Evolutionary conservation across 306 rosid genomes (phyloP).

Genomic region (Prunus kanzakura): DNA sequence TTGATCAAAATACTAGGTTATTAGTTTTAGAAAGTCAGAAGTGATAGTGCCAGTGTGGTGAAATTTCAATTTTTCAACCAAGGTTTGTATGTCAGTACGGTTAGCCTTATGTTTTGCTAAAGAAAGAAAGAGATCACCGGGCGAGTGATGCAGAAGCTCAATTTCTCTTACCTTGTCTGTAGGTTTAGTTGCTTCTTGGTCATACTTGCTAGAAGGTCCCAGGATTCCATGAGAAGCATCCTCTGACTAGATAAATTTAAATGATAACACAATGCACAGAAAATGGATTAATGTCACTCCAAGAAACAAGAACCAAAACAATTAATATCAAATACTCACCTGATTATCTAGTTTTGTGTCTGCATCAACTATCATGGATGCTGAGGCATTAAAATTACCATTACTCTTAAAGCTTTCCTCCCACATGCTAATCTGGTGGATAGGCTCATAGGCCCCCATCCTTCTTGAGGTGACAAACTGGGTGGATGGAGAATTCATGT

Average conservation of each 20-base stretch:
- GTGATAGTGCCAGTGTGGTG: not conserved
- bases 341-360: conserved; percentile 55
- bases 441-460: conserved; percentile 75
- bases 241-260: conserved; percentile 36
- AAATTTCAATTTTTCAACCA: not conserved
- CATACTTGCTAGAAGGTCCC: conserved; percentile 35
- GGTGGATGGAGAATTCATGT: conserved; percentile 66
- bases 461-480: conserved; percentile 64
- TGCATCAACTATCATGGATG: conserved; percentile 46
- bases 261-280: conserved; percentile 11
- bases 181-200: conserved; percentile 45
- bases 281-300: conserved; percentile 3
- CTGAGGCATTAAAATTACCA: conserved; percentile 43
- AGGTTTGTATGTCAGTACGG: not conserved
- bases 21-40: not conserved
- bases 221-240: conserved; percentile 45
- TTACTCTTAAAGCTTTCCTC: conserved; percentile 60
- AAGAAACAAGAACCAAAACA: conserved; percentile 18
- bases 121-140: not conserved
- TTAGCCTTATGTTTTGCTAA: not conserved
- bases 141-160: not conserved
- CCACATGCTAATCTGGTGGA: conserved; percentile 81
- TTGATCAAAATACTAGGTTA: not conserved
- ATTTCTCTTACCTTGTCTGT: conserved; percentile 37
- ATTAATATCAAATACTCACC: conserved; percentile 32